A percentile compares a stretch with the other conserved stretches of the same genome.
Conservation (phyloP, 345 rosid genomes). For the Viola odorata region DNA sequence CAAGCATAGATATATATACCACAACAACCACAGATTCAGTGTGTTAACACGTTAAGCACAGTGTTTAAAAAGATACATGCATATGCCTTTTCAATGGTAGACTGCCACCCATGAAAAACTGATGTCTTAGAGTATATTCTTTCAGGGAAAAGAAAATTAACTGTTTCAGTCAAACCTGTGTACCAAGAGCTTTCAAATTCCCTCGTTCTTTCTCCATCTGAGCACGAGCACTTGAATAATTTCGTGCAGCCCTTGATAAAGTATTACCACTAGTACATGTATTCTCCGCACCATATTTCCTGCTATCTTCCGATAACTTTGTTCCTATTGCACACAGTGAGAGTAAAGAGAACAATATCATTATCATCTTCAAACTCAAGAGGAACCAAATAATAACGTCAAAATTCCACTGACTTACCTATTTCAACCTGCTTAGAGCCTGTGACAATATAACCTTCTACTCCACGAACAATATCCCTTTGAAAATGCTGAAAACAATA, state of each 20-base stretch:
- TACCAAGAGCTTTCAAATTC: constrained; percentile 73
- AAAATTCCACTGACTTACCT: constrained; percentile 37
- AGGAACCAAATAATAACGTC: neutral
- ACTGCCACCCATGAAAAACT: too few species aligned
- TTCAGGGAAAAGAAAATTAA: too few species aligned
- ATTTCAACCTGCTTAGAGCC: constrained; percentile 94
- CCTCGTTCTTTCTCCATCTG: constrained; percentile 89
- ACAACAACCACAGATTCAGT: too few species aligned
- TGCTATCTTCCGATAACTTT: constrained; percentile 76
- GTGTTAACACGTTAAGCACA: too few species aligned
- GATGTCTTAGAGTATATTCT: too few species aligned
- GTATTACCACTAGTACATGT: constrained; percentile 85
- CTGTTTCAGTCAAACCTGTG: constrained; percentile 54
- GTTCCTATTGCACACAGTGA: constrained; percentile 46
- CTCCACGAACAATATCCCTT: constrained; percentile 90
- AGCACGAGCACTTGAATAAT: constrained; percentile 62
- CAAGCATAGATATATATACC: too few species aligned
- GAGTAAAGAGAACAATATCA: constrained; percentile 3
- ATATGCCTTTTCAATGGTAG: too few species aligned
- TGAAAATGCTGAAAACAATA: constrained; percentile 66
- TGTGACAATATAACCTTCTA: constrained; percentile 74
- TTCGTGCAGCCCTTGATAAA: constrained; percentile 64
- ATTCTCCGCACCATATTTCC: constrained; percentile 79
- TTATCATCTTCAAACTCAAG: constrained; percentile 3
- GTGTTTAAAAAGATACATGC: too few species aligned